Evolutionary conservation across 2,329 filamentous ascomycete species (phyloP).

Genomic region (Mollisia scopiformis): DNA sequence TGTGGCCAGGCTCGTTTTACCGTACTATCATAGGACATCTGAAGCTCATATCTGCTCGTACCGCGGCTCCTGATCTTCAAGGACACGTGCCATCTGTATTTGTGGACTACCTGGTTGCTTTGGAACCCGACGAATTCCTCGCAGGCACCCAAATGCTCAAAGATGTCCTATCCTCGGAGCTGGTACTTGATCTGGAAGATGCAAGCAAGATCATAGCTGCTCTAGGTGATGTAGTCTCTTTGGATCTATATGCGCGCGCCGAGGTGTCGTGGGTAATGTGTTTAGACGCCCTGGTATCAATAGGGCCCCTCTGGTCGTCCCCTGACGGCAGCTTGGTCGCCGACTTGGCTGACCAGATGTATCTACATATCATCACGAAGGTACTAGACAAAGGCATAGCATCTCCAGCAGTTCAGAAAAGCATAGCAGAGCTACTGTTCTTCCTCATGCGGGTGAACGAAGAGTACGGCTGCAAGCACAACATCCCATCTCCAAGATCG

Average conservation of each 20-base stretch:
- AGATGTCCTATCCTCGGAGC: slow-evolving; percentile 57
- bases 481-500: slow-evolving; percentile 56
- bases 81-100: slow-evolving; percentile 54
- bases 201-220: slow-evolving; percentile 52
- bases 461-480: slow-evolving; percentile 58
- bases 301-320: slow-evolving; percentile 30
- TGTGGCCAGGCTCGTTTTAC: slow-evolving; percentile 32
- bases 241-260: slow-evolving; percentile 68
- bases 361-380: slow-evolving; percentile 73
- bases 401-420: slow-evolving; percentile 69
- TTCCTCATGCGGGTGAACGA: slow-evolving; percentile 68
- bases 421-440: slow-evolving; percentile 70
- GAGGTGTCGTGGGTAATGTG: slow-evolving; percentile 72
- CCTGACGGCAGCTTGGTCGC: slow-evolving; percentile 55
- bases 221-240: slow-evolving; percentile 54
- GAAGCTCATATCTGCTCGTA: slow-evolving; percentile 28
- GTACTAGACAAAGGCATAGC: slow-evolving; percentile 69
- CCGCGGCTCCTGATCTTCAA: slow-evolving; percentile 17
- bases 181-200: slow-evolving; percentile 51
- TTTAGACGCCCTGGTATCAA: slow-evolving; percentile 66
- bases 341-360: slow-evolving; percentile 74
- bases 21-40: slow-evolving; percentile 26
- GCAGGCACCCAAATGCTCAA: slow-evolving; percentile 51
- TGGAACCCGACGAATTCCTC: slow-evolving; percentile 57
- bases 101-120: slow-evolving; percentile 51